Conservation (phyloP, 2,329 filamentous ascomycete species). For the Diaporthe batatas region DNA sequence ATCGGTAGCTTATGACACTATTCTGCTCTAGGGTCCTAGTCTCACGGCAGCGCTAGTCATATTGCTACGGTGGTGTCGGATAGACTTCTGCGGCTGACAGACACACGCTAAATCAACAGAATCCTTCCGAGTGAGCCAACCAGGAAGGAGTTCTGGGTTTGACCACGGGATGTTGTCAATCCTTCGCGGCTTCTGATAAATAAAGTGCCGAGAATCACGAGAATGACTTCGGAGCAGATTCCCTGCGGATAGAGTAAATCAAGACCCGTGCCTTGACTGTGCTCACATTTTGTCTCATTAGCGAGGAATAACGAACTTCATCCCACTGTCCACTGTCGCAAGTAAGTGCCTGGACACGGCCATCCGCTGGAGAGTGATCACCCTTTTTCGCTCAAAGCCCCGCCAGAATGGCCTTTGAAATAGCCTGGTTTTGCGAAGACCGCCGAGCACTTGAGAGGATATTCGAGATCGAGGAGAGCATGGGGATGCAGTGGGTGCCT, state of each 20-base stretch:
- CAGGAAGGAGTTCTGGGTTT: not conserved
- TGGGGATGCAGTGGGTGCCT: not conserved
- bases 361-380: not conserved
- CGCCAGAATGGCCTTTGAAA: slow-evolving; percentile 6
- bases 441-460: slow-evolving; percentile 17
- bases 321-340: slow-evolving; percentile 7
- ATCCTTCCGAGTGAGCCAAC: slow-evolving; percentile 20
- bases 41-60: not conserved
- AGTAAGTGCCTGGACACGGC: not conserved
- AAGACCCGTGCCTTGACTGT: not conserved
- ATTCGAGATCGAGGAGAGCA: not conserved
- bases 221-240: not conserved
- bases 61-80: not conserved
- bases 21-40: not conserved
- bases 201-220: not conserved
- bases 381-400: not conserved
- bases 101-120: not conserved
- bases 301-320: not conserved
- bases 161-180: not conserved
- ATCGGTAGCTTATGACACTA: not conserved
- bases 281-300: not conserved
- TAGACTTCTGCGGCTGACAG: not conserved
- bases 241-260: slow-evolving; percentile 3
- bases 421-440: not conserved
- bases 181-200: too few species aligned